Percentiles rank a stretch among this genome's conserved stretches.
Evolutionary conservation across 495 filamentous ascomycete species (phyloP).

Genomic region (Glarea lozoyensis): DNA sequence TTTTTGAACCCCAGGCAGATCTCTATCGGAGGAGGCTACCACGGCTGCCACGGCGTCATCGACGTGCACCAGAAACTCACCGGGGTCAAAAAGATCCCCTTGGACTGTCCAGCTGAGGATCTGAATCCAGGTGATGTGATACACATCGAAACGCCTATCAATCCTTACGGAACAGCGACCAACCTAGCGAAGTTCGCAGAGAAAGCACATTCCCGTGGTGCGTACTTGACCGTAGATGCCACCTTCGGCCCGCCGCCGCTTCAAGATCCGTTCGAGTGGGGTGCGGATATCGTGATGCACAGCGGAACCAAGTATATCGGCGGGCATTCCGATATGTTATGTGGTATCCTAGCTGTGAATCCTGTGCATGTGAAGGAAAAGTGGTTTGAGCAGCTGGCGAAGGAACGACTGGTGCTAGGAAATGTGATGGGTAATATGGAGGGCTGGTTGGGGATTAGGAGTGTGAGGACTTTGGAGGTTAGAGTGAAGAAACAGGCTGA

Average conservation of each 20-base stretch:
- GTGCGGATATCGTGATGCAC: constrained; percentile 84
- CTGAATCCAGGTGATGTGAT: constrained; percentile 72
- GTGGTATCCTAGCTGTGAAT: constrained; percentile 66
- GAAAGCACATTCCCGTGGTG: constrained; percentile 63
- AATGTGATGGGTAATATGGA: constrained; percentile 85
- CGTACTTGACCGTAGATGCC: constrained; percentile 72
- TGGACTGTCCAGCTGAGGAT: constrained; percentile 47
- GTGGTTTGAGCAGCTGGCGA: constrained; percentile 46
- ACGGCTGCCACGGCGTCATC: constrained; percentile 86
- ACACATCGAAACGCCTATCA: constrained; percentile 86
- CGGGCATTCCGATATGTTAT: constrained; percentile 85
- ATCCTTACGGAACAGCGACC: constrained; percentile 75
- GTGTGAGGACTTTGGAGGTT: constrained; percentile 77
- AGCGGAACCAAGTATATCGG: constrained; percentile 92
- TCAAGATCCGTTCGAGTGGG: constrained; percentile 72
- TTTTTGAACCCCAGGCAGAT: constrained; percentile 70
- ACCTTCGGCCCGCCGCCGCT: constrained; percentile 91
- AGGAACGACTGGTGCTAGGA: constrained; percentile 67
- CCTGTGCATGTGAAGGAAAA: constrained; percentile 29
- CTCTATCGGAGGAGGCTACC: constrained; percentile 76
- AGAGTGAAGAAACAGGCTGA: constrained; percentile 65
- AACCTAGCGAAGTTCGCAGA: constrained; percentile 59
- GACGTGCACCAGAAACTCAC: constrained; percentile 59
- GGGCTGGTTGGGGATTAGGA: constrained; percentile 83
- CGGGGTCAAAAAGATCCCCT: constrained; percentile 53